A percentile compares a stretch with the other conserved stretches of the same genome.
Conservation (phyloP, 2,329 filamentous ascomycete genomes). For the Calonectria ilicicola region DNA sequence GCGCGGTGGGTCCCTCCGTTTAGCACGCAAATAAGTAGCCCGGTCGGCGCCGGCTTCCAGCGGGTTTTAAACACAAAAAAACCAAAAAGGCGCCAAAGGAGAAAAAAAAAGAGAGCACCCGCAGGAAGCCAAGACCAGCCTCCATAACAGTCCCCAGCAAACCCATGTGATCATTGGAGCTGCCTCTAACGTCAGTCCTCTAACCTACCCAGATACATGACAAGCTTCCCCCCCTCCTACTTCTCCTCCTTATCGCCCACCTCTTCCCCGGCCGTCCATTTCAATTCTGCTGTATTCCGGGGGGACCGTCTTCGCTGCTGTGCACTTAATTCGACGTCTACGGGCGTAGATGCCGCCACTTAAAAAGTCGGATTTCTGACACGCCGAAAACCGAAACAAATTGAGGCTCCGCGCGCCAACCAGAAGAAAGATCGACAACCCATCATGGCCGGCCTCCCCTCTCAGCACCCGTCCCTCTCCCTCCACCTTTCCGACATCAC, state of each 20-base stretch:
- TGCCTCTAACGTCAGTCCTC: conserved; percentile 18
- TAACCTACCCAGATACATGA: neutral
- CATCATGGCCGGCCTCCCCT: conserved; percentile 55
- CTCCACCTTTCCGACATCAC: conserved; percentile 69
- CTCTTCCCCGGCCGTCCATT: neutral
- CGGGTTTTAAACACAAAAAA: conserved; percentile 9
- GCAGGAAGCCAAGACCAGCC: conserved; percentile 13
- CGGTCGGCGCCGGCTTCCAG: conserved; percentile 13
- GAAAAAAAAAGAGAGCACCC: conserved; percentile 4
- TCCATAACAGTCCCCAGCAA: neutral
- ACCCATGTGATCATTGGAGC: conserved; percentile 26
- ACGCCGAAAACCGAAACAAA: neutral
- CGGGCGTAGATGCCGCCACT: neutral
- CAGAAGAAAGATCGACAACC: conserved; percentile 3
- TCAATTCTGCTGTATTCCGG: neutral
- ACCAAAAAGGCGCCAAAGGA: neutral
- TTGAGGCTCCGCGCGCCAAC: conserved; percentile 16
- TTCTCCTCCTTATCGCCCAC: neutral
- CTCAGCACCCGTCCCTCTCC: conserved; percentile 63
- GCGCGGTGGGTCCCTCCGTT: conserved; percentile 8
- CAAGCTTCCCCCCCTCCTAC: neutral
- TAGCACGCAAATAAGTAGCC: conserved; percentile 3
- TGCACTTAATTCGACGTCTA: conserved; percentile 6
- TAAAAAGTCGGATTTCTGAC: neutral
- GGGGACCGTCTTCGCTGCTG: neutral